Conservation (phyloP, 1,139 yeast genomes). For the Komagataea norvegica region DNA sequence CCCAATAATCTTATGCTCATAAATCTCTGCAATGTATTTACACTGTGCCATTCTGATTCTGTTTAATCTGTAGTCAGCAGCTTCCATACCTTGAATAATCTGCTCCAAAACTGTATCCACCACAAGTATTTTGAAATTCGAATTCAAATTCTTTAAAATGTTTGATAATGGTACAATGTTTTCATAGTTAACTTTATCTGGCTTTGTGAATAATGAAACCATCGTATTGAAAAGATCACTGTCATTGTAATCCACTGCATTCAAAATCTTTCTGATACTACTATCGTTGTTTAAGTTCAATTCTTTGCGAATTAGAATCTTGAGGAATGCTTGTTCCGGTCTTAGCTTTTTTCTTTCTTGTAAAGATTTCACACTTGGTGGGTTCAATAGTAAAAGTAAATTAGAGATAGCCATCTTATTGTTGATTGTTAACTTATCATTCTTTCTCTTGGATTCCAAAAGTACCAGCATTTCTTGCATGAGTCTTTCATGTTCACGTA, state of each 20-base stretch:
- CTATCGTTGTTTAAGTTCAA: slow-evolving; percentile 37
- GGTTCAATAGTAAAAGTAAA: slow-evolving; percentile 55
- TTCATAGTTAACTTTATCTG: slow-evolving; percentile 59
- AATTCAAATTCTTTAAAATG: slow-evolving; percentile 38
- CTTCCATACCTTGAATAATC: slow-evolving; percentile 61
- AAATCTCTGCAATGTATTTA: slow-evolving; percentile 56
- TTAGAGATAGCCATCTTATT: slow-evolving; percentile 59
- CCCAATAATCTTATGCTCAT: slow-evolving; percentile 44
- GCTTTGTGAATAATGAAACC: slow-evolving; percentile 51
- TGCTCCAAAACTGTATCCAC: slow-evolving; percentile 67
- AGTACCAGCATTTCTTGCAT: slow-evolving; percentile 63
- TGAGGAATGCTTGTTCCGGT: slow-evolving; percentile 47
- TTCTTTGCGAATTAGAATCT: slow-evolving; percentile 47
- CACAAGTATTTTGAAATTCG: slow-evolving; percentile 40
- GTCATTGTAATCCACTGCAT: slow-evolving; percentile 46
- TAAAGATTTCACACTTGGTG: slow-evolving; percentile 42
- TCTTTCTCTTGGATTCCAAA: slow-evolving; percentile 47
- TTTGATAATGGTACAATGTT: slow-evolving; percentile 47
- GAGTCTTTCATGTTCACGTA: slow-evolving; percentile 52
- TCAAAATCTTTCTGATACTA: slow-evolving; percentile 38
- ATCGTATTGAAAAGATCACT: slow-evolving; percentile 38
- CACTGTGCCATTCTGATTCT: slow-evolving; percentile 61
- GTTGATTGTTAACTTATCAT: slow-evolving; percentile 47
- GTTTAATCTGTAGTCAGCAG: slow-evolving; percentile 54
- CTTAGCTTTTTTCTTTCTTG: slow-evolving; percentile 28